Evolutionary conservation across 2,329 filamentous ascomycete species (phyloP).

Genomic region (Zarea fungicola): DNA sequence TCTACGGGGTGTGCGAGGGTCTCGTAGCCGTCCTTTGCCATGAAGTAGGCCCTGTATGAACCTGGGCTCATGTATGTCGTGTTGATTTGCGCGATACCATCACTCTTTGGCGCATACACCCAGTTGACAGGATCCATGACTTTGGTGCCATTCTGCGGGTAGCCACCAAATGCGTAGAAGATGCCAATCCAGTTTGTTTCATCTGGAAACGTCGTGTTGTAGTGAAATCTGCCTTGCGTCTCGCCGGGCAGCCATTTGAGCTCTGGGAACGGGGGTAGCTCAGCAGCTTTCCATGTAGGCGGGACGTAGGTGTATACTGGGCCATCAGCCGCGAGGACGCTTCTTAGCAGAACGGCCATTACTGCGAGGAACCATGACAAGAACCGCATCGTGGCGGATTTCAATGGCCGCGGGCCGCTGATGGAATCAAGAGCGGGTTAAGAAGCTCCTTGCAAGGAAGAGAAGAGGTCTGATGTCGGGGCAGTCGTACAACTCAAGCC

Average conservation of each 20-base stretch:
- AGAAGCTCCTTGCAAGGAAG: background rate
- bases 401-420: background rate
- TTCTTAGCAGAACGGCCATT: background rate
- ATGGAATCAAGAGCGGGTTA: background rate
- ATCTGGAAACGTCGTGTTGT: constrained; percentile 25
- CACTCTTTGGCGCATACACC: constrained; percentile 25
- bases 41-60: constrained; percentile 32
- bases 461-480: too few relatives aligned
- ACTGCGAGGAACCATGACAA: background rate
- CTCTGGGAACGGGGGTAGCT: background rate
- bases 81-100: constrained; percentile 25
- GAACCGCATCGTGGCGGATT: background rate
- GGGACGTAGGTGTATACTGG: background rate
- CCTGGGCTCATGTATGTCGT: constrained; percentile 23
- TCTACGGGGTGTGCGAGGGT: constrained; percentile 30
- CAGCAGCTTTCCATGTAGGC: too few relatives aligned
- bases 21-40: constrained; percentile 30
- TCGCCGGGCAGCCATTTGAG: background rate
- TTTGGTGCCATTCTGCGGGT: constrained; percentile 27
- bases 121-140: constrained; percentile 27
- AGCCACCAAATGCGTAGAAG: constrained; percentile 29
- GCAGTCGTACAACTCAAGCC: too few relatives aligned
- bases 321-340: background rate
- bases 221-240: constrained; percentile 28
- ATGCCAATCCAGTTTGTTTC: constrained; percentile 35